phyloP scores from a whole-genome alignment of 176 grass and related monocot species.

The Phragmites australis region DNA sequence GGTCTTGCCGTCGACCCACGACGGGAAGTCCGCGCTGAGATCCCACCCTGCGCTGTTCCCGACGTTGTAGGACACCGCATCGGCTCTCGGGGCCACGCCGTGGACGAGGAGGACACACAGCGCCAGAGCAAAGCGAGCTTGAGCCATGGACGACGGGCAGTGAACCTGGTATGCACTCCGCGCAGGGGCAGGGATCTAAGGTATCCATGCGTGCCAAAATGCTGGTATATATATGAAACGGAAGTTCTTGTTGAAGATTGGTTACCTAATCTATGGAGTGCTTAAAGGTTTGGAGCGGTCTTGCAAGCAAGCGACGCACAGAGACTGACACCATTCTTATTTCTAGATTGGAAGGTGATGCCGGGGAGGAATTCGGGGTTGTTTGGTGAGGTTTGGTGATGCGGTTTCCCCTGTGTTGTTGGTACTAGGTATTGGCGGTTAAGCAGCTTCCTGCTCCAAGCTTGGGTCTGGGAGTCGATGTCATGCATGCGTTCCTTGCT shows the following conservation, averaged over 20 bases:
- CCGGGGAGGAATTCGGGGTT: background rate
- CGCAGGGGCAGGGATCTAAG: background rate
- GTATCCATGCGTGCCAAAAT: constrained; percentile 14
- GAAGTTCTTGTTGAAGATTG: constrained; percentile 40
- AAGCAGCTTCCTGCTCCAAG: background rate
- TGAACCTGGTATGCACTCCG: background rate
- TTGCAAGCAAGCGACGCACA: background rate
- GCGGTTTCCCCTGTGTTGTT: background rate
- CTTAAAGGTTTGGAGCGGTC: background rate
- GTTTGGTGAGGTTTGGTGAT: constrained; percentile 49
- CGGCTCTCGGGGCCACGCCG: background rate
- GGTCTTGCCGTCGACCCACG: constrained; percentile 59
- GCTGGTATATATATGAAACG: background rate
- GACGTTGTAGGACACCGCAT: constrained; percentile 55
- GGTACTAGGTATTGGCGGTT: constrained; percentile 26
- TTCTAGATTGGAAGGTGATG: constrained; percentile 21
- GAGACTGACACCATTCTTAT: background rate
- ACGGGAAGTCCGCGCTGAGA: constrained; percentile 66
- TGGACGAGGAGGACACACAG: constrained; percentile 33
- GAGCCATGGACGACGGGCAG: constrained; percentile 40
- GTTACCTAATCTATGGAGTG: constrained; percentile 39
- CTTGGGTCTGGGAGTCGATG: background rate
- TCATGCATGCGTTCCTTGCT: background rate
- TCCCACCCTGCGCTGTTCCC: constrained; percentile 85
- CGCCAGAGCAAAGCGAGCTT: background rate